These are phyloP conservation scores for Taphrina flavorubra DNA, from an alignment of 1,139 yeast species.

Conservation along the genomic window DNA sequence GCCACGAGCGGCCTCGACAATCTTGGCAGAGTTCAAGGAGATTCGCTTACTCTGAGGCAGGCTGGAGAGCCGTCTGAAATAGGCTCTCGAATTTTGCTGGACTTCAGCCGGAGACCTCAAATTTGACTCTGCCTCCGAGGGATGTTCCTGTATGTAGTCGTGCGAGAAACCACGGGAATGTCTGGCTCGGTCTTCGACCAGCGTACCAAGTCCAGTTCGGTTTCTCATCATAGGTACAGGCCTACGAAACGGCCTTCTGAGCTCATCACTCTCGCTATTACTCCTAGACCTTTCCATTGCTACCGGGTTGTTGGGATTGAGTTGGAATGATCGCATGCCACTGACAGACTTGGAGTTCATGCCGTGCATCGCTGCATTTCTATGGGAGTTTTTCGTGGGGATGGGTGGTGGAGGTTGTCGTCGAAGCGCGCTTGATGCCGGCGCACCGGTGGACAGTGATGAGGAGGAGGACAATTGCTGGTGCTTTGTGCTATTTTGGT, in stretches of 20 bases:
- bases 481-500: constrained; percentile 11
- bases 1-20: constrained; percentile 53
- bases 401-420: constrained; percentile 42
- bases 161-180: constrained; percentile 50
- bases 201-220: constrained; percentile 48
- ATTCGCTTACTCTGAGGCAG: constrained; percentile 59
- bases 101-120: constrained; percentile 37
- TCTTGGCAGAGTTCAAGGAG: constrained; percentile 43
- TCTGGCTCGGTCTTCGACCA: constrained; percentile 45
- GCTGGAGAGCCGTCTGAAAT: constrained; percentile 72
- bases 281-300: constrained; percentile 59
- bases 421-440: constrained; percentile 23
- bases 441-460: constrained; percentile 33
- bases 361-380: constrained; percentile 30
- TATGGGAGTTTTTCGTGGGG: constrained; percentile 37
- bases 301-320: constrained; percentile 46
- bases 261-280: constrained; percentile 61
- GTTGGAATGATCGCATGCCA: constrained; percentile 39
- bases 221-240: constrained; percentile 71
- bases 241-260: constrained; percentile 65
- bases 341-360: constrained; percentile 38
- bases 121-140: constrained; percentile 26
- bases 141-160: constrained; percentile 49
- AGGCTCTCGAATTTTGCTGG: constrained; percentile 54
- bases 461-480: constrained; percentile 20